Evolutionary conservation across 2,329 filamentous ascomycete species (phyloP).

Genomic region (Trichoderma aggressivum): DNA sequence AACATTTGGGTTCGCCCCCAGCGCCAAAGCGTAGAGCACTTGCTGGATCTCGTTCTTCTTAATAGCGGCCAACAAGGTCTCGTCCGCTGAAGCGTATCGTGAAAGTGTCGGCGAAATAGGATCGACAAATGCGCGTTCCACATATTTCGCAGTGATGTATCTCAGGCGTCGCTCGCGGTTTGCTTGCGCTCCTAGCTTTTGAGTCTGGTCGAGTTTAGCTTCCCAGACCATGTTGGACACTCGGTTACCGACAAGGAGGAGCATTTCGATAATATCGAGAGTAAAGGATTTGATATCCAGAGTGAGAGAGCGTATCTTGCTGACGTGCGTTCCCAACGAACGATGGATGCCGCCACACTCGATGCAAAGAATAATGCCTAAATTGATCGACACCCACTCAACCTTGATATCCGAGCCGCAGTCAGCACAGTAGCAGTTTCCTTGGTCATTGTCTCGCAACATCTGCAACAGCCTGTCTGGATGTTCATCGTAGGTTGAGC

Average conservation of each 20-base stretch:
- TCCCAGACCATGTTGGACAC: constrained; percentile 98
- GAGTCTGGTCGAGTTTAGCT: constrained; percentile 67
- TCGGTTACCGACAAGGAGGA: constrained; percentile 87
- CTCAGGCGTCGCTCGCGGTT: constrained; percentile 86
- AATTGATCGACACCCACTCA: constrained; percentile 98
- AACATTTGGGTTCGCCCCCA: constrained; percentile 82
- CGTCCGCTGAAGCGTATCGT: constrained; percentile 74
- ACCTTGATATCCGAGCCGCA: constrained; percentile 89
- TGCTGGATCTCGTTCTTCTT: constrained; percentile 96
- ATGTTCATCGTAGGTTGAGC: constrained; percentile 73
- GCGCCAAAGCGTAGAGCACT: constrained; percentile 83
- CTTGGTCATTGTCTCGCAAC: constrained; percentile 84
- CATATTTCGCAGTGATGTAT: constrained; percentile 95
- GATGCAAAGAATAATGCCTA: constrained; percentile 94
- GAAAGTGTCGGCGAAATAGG: constrained; percentile 72
- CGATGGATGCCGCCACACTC: constrained; percentile 97
- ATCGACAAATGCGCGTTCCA: constrained; percentile 77
- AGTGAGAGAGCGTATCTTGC: constrained; percentile 92
- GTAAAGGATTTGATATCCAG: constrained; percentile 96
- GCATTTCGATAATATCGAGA: constrained; percentile 90
- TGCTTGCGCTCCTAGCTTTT: constrained; percentile 73
- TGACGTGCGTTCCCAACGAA: constrained; percentile 94
- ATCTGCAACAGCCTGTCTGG: constrained; percentile 83
- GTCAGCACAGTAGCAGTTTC: constrained; percentile 91
- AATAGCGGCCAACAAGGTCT: constrained; percentile 85